Evolutionary conservation across 1,284 basidiomycete species (phyloP).

Genomic region (Serendipita sp.): DNA sequence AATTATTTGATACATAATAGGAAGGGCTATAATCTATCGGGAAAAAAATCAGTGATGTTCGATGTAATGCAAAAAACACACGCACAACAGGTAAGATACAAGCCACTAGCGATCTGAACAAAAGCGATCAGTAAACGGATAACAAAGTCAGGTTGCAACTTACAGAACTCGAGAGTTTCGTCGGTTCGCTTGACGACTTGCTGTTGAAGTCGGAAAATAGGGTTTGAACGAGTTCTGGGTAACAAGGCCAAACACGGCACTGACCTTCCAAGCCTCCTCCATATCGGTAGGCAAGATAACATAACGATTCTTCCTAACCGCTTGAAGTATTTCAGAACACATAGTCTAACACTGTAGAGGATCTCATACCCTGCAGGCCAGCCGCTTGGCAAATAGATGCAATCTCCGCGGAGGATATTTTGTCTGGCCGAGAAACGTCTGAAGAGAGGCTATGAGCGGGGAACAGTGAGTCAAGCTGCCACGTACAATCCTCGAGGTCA

Average conservation of each 20-base stretch:
- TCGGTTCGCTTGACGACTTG: slow-evolving; percentile 88
- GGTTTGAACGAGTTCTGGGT: slow-evolving; percentile 24
- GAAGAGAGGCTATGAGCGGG: slow-evolving; percentile 9
- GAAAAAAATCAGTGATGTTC: slow-evolving; percentile 2
- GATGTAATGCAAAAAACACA: slow-evolving; percentile 7
- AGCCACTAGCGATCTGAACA: slow-evolving; percentile 34
- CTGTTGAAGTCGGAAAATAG: slow-evolving; percentile 27
- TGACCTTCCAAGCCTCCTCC: slow-evolving; percentile 95
- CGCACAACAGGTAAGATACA: background rate
- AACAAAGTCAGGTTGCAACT: slow-evolving; percentile 22
- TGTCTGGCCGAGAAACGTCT: slow-evolving; percentile 96
- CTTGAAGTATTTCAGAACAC: slow-evolving; percentile 27
- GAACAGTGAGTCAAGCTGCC: background rate
- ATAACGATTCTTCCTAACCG: slow-evolving; percentile 96
- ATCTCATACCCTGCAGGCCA: slow-evolving; percentile 73
- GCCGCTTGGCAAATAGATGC: slow-evolving; percentile 93
- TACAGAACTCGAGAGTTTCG: slow-evolving; percentile 93
- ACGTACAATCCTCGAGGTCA: slow-evolving; percentile 92
- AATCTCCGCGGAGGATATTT: slow-evolving; percentile 91
- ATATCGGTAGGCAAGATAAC: slow-evolving; percentile 95
- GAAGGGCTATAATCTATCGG: slow-evolving; percentile 2
- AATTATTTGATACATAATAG: background rate
- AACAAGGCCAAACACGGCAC: slow-evolving; percentile 35
- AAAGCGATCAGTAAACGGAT: slow-evolving; percentile 13
- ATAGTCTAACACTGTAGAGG: background rate